Conservation (phyloP, 176 grass and related monocot genomes). For the Sorghum bicolor region DNA sequence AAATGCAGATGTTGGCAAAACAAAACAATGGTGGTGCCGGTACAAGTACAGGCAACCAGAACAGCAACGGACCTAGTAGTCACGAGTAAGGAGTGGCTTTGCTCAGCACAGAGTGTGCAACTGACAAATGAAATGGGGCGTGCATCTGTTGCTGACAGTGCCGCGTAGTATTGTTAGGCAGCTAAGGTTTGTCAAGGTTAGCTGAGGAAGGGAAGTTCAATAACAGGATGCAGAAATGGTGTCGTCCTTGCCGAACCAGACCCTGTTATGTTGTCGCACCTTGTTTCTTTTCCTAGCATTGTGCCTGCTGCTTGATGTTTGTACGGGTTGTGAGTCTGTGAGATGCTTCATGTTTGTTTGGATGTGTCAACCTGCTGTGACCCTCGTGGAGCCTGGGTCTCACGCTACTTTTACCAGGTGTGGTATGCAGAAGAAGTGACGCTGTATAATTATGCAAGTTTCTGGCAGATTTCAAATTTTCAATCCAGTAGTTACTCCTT, state of each 20-base stretch:
- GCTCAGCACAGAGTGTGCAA: constrained; percentile 10
- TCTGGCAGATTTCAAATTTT: background rate
- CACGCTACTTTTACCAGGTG: background rate
- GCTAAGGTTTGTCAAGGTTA: background rate
- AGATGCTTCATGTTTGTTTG: background rate
- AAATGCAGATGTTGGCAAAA: constrained; percentile 27
- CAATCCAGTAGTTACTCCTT: background rate
- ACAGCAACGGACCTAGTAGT: background rate
- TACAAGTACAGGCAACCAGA: constrained; percentile 17
- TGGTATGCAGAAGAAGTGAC: background rate
- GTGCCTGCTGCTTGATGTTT: background rate
- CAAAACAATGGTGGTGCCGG: background rate
- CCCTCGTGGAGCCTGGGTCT: background rate
- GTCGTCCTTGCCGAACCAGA: background rate
- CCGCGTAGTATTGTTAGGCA: background rate
- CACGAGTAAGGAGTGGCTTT: background rate
- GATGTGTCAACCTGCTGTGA: background rate
- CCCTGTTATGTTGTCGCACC: background rate
- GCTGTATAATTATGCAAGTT: background rate
- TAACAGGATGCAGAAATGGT: background rate
- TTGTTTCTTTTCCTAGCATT: background rate
- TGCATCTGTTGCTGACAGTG: background rate
- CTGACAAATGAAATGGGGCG: background rate
- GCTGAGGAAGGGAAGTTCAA: background rate
- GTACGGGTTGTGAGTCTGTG: background rate